Conservation (phyloP, 2,329 filamentous ascomycete genomes). For the Fusarium sp. region DNA sequence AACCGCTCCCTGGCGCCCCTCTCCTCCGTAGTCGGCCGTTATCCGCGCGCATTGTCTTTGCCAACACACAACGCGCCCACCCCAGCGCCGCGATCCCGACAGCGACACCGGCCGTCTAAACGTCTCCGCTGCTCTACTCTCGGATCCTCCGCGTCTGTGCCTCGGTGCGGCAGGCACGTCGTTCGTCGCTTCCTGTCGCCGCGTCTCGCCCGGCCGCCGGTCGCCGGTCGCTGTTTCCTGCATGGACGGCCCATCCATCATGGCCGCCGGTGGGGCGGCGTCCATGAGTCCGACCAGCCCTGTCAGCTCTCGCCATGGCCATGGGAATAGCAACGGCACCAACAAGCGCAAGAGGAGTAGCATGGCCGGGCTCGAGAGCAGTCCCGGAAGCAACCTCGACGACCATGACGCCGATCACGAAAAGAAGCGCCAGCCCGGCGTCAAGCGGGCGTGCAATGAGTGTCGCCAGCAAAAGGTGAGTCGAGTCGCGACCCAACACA, state of each 20-base stretch:
- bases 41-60: slow-evolving; percentile 44
- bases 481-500: slow-evolving; percentile 41
- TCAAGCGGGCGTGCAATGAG: slow-evolving; percentile 88
- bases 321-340: slow-evolving; percentile 58
- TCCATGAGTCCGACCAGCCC: slow-evolving; percentile 71
- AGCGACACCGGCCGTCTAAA: slow-evolving; percentile 48
- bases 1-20: slow-evolving; percentile 38
- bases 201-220: slow-evolving; percentile 38
- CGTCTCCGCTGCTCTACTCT: slow-evolving; percentile 14
- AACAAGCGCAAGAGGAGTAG: slow-evolving; percentile 74
- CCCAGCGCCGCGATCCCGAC: slow-evolving; percentile 42
- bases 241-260: slow-evolving; percentile 66
- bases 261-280: slow-evolving; percentile 63
- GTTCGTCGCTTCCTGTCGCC: slow-evolving; percentile 13
- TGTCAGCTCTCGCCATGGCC: slow-evolving; percentile 64
- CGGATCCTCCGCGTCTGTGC: slow-evolving; percentile 32
- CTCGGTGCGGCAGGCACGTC: slow-evolving; percentile 33
- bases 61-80: slow-evolving; percentile 46
- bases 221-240: slow-evolving; percentile 47
- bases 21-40: slow-evolving; percentile 54
- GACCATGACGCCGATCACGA: slow-evolving; percentile 73
- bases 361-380: slow-evolving; percentile 70
- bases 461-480: slow-evolving; percentile 88
- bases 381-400: slow-evolving; percentile 68
- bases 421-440: slow-evolving; percentile 76